Evolutionary conservation across 225 moss, liverwort and hornwort species (phyloP).

Genomic region (Pleurozium schreberi): DNA sequence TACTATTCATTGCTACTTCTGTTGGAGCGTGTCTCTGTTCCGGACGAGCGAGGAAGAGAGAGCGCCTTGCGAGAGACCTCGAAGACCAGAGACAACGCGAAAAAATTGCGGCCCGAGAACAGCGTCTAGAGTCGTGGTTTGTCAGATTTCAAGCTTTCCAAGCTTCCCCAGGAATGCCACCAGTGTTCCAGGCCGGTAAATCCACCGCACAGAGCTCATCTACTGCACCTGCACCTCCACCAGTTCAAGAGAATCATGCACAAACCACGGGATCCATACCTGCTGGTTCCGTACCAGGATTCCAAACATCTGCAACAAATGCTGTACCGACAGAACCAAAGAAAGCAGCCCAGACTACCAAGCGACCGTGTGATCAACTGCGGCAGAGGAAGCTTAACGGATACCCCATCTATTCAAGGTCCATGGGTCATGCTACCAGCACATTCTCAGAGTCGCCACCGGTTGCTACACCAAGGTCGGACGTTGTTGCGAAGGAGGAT

Average conservation of each 20-base stretch:
- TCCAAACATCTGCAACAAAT: not conserved
- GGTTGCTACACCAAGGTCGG: not conserved
- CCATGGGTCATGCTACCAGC: not conserved
- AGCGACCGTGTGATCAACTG: not conserved
- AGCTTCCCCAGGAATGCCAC: not conserved
- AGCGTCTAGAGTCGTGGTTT: not conserved
- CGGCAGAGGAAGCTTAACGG: not conserved
- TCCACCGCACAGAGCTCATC: not conserved
- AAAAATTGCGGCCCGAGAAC: too few relatives aligned
- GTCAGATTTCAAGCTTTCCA: not conserved
- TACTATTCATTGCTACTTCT: not conserved
- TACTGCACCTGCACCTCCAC: not conserved
- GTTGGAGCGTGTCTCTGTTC: not conserved
- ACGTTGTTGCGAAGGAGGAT: not conserved
- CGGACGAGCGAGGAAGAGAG: not conserved
- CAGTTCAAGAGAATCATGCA: not conserved
- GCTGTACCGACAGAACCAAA: not conserved
- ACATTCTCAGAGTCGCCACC: not conserved
- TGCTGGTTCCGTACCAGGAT: not conserved
- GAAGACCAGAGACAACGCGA: fast-evolving
- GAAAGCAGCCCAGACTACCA: not conserved
- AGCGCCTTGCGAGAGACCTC: not conserved
- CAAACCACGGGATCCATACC: not conserved
- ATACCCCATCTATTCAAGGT: not conserved
- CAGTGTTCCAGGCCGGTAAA: not conserved